These are phyloP conservation scores for Termitomyces sp. DNA, from an alignment of 768 basidiomycete genomes.

Conservation along the genomic window DNA sequence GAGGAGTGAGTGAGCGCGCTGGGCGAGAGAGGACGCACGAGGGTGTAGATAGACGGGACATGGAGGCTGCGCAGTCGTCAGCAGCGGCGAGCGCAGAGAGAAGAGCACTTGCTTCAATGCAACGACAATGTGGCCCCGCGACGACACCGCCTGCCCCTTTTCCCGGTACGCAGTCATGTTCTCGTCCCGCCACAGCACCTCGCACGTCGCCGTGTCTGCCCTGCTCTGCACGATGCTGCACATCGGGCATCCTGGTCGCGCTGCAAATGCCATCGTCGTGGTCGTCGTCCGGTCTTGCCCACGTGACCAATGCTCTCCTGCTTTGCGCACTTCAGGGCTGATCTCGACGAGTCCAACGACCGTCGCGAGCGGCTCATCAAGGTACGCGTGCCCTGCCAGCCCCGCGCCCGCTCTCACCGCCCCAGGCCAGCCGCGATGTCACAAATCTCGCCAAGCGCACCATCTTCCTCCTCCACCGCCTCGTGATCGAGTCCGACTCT, in stretches of 20 bases:
- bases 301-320: constrained; percentile 16
- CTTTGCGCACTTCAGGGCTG: constrained; percentile 62
- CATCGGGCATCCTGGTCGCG: constrained; percentile 70
- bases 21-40: constrained; percentile 38
- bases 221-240: constrained; percentile 64
- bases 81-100: background rate
- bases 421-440: constrained; percentile 75
- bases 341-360: constrained; percentile 83
- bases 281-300: background rate
- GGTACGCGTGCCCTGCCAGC: constrained; percentile 28
- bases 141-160: constrained; percentile 64
- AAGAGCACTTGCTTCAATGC: constrained; percentile 62
- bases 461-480: constrained; percentile 89
- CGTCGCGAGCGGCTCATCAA: constrained; percentile 89
- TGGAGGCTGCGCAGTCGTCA: constrained; percentile 45
- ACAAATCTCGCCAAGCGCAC: constrained; percentile 90
- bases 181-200: constrained; percentile 70
- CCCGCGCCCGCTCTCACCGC: background rate
- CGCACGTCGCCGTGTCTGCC: constrained; percentile 39
- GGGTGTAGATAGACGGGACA: constrained; percentile 70
- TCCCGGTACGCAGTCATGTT: constrained; percentile 75
- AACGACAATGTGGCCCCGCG: constrained; percentile 63
- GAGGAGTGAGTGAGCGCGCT: constrained; percentile 5
- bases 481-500: constrained; percentile 32
- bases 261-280: constrained; percentile 46